Percentiles rank a stretch among this genome's conserved stretches.
phyloP scores from a whole-genome alignment of 257 asterid genomes.

The Solanum pennellii region DNA sequence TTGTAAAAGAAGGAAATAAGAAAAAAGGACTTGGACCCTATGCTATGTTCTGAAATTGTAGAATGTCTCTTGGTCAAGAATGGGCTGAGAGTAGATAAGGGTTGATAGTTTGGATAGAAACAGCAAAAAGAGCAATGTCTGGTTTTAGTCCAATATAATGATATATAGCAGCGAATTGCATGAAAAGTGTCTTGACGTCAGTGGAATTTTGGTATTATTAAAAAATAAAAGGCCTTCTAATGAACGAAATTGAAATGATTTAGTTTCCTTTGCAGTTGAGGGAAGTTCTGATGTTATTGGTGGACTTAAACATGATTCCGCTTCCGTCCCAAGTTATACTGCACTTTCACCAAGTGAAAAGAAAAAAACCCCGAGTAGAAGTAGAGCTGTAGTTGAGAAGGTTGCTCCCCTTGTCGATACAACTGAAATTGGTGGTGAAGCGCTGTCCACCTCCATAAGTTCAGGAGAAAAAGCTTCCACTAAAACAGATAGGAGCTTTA shows the following conservation, averaged over 20 bases:
- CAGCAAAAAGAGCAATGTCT: neutral
- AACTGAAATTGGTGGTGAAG: neutral
- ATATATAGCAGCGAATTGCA: neutral
- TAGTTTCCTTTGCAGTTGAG: slow-evolving; percentile 29
- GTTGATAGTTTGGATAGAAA: neutral
- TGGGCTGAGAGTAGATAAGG: neutral
- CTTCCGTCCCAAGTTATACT: slow-evolving; percentile 9
- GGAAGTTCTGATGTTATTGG: slow-evolving; percentile 23
- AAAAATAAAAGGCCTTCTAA: neutral
- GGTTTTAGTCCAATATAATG: neutral
- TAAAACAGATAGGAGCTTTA: slow-evolving; percentile 45
- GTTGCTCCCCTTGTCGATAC: slow-evolving; percentile 3
- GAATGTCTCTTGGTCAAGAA: neutral
- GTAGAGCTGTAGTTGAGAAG: slow-evolving; percentile 15
- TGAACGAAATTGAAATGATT: neutral
- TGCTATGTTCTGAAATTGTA: neutral
- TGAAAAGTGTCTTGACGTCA: neutral
- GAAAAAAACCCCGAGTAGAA: slow-evolving; percentile 11
- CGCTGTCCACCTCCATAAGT: slow-evolving; percentile 3
- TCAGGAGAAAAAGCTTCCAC: slow-evolving; percentile 24
- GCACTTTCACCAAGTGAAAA: slow-evolving; percentile 23
- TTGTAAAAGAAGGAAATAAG: neutral
- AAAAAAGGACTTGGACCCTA: neutral
- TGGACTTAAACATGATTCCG: slow-evolving; percentile 18
- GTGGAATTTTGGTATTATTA: neutral